Percentiles rank a stretch among this genome's conserved stretches.
These are phyloP conservation scores for Aspergillus affinis DNA, from an alignment of 495 filamentous ascomycete genomes.

Conservation along the genomic window DNA sequence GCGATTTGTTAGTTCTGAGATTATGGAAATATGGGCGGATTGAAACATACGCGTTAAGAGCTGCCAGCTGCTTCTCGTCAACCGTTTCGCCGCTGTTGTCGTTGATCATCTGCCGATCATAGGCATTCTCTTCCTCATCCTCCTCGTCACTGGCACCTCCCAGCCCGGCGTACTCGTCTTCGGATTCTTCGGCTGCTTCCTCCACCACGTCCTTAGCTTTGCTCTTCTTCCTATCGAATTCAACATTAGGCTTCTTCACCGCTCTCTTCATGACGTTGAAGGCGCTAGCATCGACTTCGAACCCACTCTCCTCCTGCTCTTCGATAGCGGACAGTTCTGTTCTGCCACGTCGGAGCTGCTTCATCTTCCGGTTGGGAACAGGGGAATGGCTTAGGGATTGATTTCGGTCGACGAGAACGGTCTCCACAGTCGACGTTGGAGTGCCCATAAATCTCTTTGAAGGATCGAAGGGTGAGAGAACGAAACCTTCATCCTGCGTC, in stretches of 20 bases:
- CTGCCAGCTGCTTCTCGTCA: conserved; percentile 78
- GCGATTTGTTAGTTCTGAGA: conserved; percentile 20
- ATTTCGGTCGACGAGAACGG: conserved; percentile 54
- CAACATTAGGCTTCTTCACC: conserved; percentile 49
- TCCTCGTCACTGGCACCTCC: conserved; percentile 90
- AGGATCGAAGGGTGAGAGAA: conserved; percentile 54
- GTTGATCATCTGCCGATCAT: conserved; percentile 81
- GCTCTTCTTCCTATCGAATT: conserved; percentile 82
- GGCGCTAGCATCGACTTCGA: conserved; percentile 52
- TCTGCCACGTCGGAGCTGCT: conserved; percentile 52
- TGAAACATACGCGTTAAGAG: conserved; percentile 78
- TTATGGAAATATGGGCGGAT: neutral
- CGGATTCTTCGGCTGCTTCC: conserved; percentile 94
- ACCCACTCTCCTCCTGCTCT: conserved; percentile 38
- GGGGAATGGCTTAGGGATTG: conserved; percentile 63
- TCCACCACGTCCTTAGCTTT: conserved; percentile 85
- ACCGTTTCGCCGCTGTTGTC: conserved; percentile 75
- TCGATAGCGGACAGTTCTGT: conserved; percentile 39
- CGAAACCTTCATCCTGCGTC: conserved; percentile 84
- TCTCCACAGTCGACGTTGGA: conserved; percentile 70
- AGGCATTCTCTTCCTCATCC: conserved; percentile 67
- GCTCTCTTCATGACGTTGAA: conserved; percentile 79
- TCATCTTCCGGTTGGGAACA: conserved; percentile 56
- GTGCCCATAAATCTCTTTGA: conserved; percentile 59
- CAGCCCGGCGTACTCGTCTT: conserved; percentile 95